Evolutionary conservation across 1,284 basidiomycete genomes (phyloP), one percentile per base, ranked within the genome.

Genomic region (Ceratobasidium sp.): DNA sequence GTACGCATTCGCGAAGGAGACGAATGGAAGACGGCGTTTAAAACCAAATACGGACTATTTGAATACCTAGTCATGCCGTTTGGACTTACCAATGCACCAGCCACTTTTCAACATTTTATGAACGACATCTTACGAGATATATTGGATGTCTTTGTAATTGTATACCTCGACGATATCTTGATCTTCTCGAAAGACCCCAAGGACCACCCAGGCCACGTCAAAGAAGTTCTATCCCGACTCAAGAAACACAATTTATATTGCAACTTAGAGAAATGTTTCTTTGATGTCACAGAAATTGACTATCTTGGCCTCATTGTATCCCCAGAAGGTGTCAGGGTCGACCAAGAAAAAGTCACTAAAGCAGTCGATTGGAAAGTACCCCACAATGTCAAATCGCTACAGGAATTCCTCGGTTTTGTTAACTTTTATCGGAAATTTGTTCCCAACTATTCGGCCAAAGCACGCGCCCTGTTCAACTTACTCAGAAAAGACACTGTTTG

Each of bases 141-240:
- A 3, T 72, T 84, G 3, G 64, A 67, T 33, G 33, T 33, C 33
- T 33, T 33, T 33, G 33, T 33, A 33, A 33, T 4, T 33, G 33
- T 33, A 4, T n/a, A 28, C 60, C 39, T 86, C 0, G 86, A 86
- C 80, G 83, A 86, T 79, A 86, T 86, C 72, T 81, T 86, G 40
- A 81, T 87, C 9, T 85, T 83, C 56, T 88, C 88, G 4, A 83
- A 86, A 0, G 86, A 85, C 13, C 84, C 84, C 39, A 86, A 89
- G 12, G 80, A 84, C 1, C 85, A 86, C 69, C 12, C 51, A 0
- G 6, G 40, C 3, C 83, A 84, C 51, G 81, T 86, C 49, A 26
- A 58, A 3, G 5, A 66, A 33, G 82, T 84, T 23, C 77, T 84
- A 20, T 20, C 66, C 44, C 46, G 79, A 1, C 81, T 84, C 1